Evolutionary conservation across 345 rosid species (phyloP).

Genomic region (Gossypium thurberi): DNA sequence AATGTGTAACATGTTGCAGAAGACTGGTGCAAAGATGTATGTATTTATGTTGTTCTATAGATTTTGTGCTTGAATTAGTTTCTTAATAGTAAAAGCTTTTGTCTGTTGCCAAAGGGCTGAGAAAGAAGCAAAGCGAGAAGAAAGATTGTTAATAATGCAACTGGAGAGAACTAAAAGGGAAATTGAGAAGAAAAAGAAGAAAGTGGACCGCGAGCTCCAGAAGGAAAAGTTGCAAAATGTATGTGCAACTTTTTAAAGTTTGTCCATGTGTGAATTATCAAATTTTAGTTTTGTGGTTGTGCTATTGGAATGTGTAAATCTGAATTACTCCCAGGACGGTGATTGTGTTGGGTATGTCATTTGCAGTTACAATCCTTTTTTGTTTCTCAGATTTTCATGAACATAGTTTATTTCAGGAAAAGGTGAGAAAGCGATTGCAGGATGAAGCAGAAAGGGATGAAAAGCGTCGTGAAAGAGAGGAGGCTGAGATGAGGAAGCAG

Average conservation of each 20-base stretch:
- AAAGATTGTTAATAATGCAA: conserved; percentile 54
- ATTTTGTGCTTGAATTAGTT: conserved; percentile 2
- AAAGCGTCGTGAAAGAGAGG: conserved; percentile 55
- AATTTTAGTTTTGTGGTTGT: background rate
- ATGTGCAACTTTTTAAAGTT: conserved; percentile 13
- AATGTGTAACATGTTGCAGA: conserved; percentile 44
- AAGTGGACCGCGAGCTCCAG: conserved; percentile 49
- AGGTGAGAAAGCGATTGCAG: conserved; percentile 53
- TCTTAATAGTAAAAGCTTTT: background rate
- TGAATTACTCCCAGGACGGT: background rate
- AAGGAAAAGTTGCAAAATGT: conserved; percentile 63
- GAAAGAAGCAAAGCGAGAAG: conserved; percentile 54
- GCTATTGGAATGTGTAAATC: background rate
- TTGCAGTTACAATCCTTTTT: background rate
- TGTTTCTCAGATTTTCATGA: background rate
- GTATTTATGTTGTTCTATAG: conserved; percentile 6
- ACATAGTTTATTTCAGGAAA: conserved; percentile 44
- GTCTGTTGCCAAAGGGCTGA: conserved; percentile 36
- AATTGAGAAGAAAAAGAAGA: conserved; percentile 75
- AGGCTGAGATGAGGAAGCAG: conserved; percentile 51
- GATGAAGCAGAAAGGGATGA: conserved; percentile 53
- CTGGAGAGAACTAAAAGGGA: conserved; percentile 61
- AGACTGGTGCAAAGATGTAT: conserved; percentile 52
- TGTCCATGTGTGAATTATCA: background rate
- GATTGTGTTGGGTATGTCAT: background rate